Base-by-base conservation (phyloP, 2,329 filamentous ascomycete genomes). In the Pseudopyrenochaeta lycopersici region DNA sequence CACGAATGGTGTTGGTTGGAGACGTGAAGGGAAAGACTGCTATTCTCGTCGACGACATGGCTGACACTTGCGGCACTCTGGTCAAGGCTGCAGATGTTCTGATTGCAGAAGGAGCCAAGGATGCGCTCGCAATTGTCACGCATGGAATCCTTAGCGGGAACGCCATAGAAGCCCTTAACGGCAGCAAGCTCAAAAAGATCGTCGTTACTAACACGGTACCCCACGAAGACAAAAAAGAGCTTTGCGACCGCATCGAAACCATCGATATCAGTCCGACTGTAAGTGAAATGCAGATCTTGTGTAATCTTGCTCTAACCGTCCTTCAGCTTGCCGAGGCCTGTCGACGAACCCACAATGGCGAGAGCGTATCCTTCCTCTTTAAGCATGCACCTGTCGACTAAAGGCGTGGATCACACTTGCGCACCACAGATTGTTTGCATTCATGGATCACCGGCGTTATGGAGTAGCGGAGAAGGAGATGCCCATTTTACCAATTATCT, bases 11-110 rank as follows among this genome's bases (percentile, higher is more conserved):
- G 1, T 88, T 99, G n/a, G 94, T 98, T 45, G 95, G 95, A 63
- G 92, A 96, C 63, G 95, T 98, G 41, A 85, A 88, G 63, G 90
- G 91, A 79, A 95, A 95, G 80, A 88, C 94, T 27, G 94, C 94
- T 55, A 97, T 99, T 71, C 88, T 99, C 43, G 94, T 99, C 42
- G 94, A 98, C 75, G 94, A 98, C 75, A 97, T 98, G 92, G 93
- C 93, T 29, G 94, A 98, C 74, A 97, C 94, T 3, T 97, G 93
- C 76, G 92, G 92, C 64, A 97, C 92, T 1, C 81, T 90, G 11
- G 86, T 84, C 75, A 98, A 98, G 80, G 95, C 93, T 2, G 95
- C 94, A 14, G 88, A 91, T 52, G 94, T 93, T 0, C 86, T 98
- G 46, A 91, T 94, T 76, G 64, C 63, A 20, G 85, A 91, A 67